Conservation (phyloP, 768 basidiomycete genomes). For the Hydnomerulius pinastri region DNA sequence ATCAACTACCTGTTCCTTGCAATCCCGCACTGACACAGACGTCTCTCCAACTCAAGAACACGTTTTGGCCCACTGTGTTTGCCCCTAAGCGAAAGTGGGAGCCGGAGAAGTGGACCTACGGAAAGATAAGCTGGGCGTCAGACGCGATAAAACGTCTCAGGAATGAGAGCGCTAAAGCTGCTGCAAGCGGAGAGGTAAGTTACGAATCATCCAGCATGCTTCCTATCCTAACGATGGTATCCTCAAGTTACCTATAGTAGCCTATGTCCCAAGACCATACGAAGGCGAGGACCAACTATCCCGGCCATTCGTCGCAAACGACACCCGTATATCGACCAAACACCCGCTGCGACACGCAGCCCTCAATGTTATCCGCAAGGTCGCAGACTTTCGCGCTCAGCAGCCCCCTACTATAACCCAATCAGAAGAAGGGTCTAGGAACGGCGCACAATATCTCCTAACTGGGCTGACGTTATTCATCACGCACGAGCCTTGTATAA, state of each 20-base stretch:
- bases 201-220: not conserved
- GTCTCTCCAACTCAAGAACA: conserved; percentile 65
- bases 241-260: conserved; percentile 71
- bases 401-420: conserved; percentile 1
- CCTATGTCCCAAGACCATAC: conserved; percentile 63
- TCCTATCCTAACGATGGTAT: not conserved
- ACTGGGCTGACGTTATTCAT: conserved; percentile 83
- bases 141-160: conserved; percentile 61
- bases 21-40: conserved; percentile 65
- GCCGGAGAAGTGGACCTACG: conserved; percentile 64
- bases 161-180: conserved; percentile 49
- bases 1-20: conserved; percentile 61
- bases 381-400: conserved; percentile 58
- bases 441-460: conserved; percentile 85
- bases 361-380: conserved; percentile 69
- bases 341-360: conserved; percentile 89
- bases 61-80: conserved; percentile 86
- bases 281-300: conserved; percentile 28
- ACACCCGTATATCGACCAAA: conserved; percentile 63
- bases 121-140: conserved; percentile 73
- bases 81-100: conserved; percentile 71
- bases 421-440: conserved; percentile 33
- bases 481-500: conserved; percentile 96
- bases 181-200: conserved; percentile 59
- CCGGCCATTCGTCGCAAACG: conserved; percentile 55